Conservation (phyloP, 768 basidiomycete species). For the Hydnum rufescens region DNA sequence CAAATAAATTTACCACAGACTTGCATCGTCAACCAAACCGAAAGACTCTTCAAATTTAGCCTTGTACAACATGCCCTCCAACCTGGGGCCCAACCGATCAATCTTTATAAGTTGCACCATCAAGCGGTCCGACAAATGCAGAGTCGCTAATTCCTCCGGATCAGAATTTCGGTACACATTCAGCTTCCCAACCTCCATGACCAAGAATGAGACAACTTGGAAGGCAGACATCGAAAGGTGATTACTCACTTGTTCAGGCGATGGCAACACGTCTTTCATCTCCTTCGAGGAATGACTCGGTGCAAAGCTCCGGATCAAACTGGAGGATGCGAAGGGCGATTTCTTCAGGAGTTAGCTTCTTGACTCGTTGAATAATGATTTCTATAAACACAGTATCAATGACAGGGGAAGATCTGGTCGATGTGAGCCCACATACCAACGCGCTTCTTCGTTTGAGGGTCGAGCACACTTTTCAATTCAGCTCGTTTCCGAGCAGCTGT, state of each 20-base stretch:
- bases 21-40: conserved; percentile 60
- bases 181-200: conserved; percentile 59
- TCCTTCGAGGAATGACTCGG: conserved; percentile 78
- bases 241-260: conserved; percentile 59
- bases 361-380: conserved; percentile 77
- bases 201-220: conserved; percentile 2
- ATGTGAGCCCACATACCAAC: conserved; percentile 44
- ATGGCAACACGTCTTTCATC: conserved; percentile 69
- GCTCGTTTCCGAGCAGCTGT: conserved; percentile 67
- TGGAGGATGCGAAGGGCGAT: conserved; percentile 67
- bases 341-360: conserved; percentile 68
- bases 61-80: conserved; percentile 92
- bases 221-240: not conserved
- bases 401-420: not conserved
- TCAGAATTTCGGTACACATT: conserved; percentile 79
- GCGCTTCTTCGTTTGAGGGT: conserved; percentile 78
- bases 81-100: conserved; percentile 64
- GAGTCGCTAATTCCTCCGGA: conserved; percentile 59
- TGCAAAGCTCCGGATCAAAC: conserved; percentile 75
- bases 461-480: conserved; percentile 79
- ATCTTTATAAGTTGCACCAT: conserved; percentile 97
- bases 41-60: conserved; percentile 74
- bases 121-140: conserved; percentile 90
- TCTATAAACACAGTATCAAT: conserved; percentile 27
- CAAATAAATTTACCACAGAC: too few relatives aligned